Evolutionary conservation across 345 rosid species (phyloP).

Genomic region (Clarkia xantiana): DNA sequence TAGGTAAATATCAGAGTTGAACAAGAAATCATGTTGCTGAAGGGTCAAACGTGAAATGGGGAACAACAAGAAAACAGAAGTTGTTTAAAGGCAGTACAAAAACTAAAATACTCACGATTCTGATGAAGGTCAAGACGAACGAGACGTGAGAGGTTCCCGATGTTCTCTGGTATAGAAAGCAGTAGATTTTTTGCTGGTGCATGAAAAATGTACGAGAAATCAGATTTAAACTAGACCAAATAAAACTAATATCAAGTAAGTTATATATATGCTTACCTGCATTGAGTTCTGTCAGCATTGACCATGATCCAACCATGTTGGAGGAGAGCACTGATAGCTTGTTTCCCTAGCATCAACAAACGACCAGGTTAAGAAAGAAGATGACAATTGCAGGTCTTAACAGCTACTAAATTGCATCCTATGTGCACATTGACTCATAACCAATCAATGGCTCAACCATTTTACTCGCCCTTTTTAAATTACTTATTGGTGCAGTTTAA

Average conservation of each 20-base stretch:
- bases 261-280: constrained; percentile 39
- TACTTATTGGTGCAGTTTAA: no score
- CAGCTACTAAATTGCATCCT: no score
- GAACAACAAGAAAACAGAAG: background rate
- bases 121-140: constrained; percentile 88
- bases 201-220: background rate
- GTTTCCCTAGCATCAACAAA: constrained; percentile 54
- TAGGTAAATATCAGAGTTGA: constrained; percentile 3
- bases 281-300: constrained; percentile 64
- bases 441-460: no score
- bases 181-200: constrained; percentile 68
- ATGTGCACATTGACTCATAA: no score
- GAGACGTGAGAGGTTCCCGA: constrained; percentile 67
- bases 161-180: constrained; percentile 47
- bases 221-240: constrained; percentile 1
- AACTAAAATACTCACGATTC: constrained; percentile 47
- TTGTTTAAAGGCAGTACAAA: background rate
- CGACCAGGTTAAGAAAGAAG: constrained; percentile 3
- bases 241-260: background rate
- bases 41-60: no score
- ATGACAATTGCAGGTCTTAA: background rate
- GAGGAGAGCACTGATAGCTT: constrained; percentile 44
- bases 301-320: constrained; percentile 54
- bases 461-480: no score
- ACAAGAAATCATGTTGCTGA: no score